Percentiles rank a stretch among this genome's conserved stretches.
phyloP scores from a whole-genome alignment of 768 basidiomycete genomes.

The Agrocybe pediades region DNA sequence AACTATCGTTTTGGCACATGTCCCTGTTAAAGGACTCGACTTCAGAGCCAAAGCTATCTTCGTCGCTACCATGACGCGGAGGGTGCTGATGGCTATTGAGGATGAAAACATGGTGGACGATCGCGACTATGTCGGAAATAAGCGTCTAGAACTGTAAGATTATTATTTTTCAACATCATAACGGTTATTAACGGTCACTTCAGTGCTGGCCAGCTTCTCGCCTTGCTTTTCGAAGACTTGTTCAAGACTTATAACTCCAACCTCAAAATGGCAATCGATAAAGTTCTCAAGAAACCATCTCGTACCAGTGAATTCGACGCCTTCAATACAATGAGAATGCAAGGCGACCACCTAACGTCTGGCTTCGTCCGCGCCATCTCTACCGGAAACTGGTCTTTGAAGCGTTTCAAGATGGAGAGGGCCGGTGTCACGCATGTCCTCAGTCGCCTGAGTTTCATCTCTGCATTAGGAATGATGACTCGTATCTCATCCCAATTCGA shows the following conservation, averaged over 20 bases:
- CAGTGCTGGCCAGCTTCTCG: slow-evolving; percentile 94
- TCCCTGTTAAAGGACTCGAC: slow-evolving; percentile 87
- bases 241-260: slow-evolving; percentile 99
- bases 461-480: slow-evolving; percentile 99
- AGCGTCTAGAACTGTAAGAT: slow-evolving; percentile 92
- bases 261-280: slow-evolving; percentile 93
- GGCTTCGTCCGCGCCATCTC: slow-evolving; percentile 98
- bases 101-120: slow-evolving; percentile 98
- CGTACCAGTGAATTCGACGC: slow-evolving; percentile 95
- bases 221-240: slow-evolving; percentile 94
- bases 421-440: slow-evolving; percentile 98
- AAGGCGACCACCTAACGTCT: slow-evolving; percentile 93
- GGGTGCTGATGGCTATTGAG: slow-evolving; percentile 95
- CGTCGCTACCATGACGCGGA: slow-evolving; percentile 94
- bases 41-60: slow-evolving; percentile 95
- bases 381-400: slow-evolving; percentile 98
- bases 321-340: slow-evolving; percentile 91
- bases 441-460: slow-evolving; percentile 93
- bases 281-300: slow-evolving; percentile 94
- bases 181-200: slow-evolving; percentile 11
- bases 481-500: slow-evolving; percentile 98
- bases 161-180: not conserved
- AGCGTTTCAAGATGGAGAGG: slow-evolving; percentile 99
- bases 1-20: slow-evolving; percentile 95
- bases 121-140: slow-evolving; percentile 98